Evolutionary conservation across 2,329 filamentous ascomycete genomes (phyloP).

Genomic region (Penicillium sp.): DNA sequence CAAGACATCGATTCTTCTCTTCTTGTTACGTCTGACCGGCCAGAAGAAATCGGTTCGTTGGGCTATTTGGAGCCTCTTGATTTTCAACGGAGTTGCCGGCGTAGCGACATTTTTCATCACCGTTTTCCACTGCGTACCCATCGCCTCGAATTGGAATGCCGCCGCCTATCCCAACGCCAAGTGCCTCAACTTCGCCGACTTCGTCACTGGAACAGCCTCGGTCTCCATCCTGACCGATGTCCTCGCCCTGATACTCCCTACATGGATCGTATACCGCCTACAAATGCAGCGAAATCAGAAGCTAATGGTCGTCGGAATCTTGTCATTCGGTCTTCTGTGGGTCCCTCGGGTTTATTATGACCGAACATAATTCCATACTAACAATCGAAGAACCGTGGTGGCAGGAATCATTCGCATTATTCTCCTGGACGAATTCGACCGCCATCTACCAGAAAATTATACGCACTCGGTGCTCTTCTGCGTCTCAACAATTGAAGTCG

Average conservation of each 20-base stretch:
- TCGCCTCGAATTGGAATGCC: slow-evolving; percentile 8
- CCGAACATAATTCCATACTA: not conserved
- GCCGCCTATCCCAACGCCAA: slow-evolving; percentile 1
- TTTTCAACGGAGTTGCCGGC: slow-evolving; percentile 4
- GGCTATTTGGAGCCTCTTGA: slow-evolving; percentile 7
- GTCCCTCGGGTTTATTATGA: not conserved
- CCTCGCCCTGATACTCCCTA: slow-evolving; percentile 4
- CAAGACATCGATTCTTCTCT: slow-evolving; percentile 12
- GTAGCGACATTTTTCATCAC: slow-evolving; percentile 5
- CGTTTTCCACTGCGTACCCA: slow-evolving; percentile 5
- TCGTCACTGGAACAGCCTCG: slow-evolving; percentile 9
- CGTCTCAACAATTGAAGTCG: slow-evolving; percentile 10
- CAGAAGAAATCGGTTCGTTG: slow-evolving; percentile 7
- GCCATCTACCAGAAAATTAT: slow-evolving; percentile 2
- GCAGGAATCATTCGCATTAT: slow-evolving; percentile 8
- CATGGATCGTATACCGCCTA: slow-evolving; percentile 10
- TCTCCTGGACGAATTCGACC: slow-evolving; percentile 9
- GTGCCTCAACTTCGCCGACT: slow-evolving; percentile 11
- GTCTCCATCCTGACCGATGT: slow-evolving; percentile 8
- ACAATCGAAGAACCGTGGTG: slow-evolving; percentile 4
- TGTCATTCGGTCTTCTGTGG: slow-evolving; percentile 12
- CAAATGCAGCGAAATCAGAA: slow-evolving; percentile 11
- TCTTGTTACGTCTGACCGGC: slow-evolving; percentile 7
- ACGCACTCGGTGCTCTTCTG: slow-evolving; percentile 10
- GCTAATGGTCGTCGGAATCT: slow-evolving; percentile 9